Evolutionary conservation across 306 rosid genomes (phyloP).

Genomic region (Prunus dulcis): DNA sequence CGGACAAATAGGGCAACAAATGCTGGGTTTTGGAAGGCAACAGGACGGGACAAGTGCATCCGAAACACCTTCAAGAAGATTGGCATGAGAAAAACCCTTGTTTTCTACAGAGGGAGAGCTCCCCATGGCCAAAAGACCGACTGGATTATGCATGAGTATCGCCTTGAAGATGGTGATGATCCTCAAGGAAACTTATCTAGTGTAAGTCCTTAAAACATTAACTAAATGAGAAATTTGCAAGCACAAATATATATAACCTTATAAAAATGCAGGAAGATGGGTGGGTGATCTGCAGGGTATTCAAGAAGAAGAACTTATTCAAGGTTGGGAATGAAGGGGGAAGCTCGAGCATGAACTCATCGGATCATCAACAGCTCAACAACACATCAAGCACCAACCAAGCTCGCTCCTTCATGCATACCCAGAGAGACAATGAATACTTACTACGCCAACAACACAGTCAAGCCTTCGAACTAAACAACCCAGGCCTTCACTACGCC

Average conservation of each 20-base stretch:
- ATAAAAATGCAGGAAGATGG: conserved; percentile 72
- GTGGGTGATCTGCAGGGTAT: conserved; percentile 93
- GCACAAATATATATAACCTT: background rate
- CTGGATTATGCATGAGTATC: conserved; percentile 98
- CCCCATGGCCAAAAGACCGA: conserved; percentile 96
- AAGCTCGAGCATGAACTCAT: conserved; percentile 41
- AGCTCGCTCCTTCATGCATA: conserved; percentile 45
- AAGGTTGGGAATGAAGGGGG: conserved; percentile 50
- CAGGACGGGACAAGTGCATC: conserved; percentile 92
- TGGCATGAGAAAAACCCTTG: conserved; percentile 94
- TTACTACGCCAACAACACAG: conserved; percentile 47
- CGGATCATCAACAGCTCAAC: conserved; percentile 47
- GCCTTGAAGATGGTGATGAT: conserved; percentile 77
- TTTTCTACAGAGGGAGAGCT: conserved; percentile 90
- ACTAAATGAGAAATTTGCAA: background rate
- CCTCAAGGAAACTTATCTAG: conserved; percentile 30
- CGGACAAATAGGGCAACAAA: conserved; percentile 90
- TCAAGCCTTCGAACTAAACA: conserved; percentile 44
- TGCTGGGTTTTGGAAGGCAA: conserved; percentile 98
- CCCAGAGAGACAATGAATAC: conserved; percentile 48
- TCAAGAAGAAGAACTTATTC: conserved; percentile 91
- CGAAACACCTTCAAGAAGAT: conserved; percentile 71
- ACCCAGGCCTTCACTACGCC: conserved; percentile 39
- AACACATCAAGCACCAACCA: conserved; percentile 27
- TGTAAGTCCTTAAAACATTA: conserved; percentile 22